These are phyloP conservation scores for Nemania sp. DNA, from an alignment of 2,329 filamentous ascomycete genomes.

Conservation along the genomic window DNA sequence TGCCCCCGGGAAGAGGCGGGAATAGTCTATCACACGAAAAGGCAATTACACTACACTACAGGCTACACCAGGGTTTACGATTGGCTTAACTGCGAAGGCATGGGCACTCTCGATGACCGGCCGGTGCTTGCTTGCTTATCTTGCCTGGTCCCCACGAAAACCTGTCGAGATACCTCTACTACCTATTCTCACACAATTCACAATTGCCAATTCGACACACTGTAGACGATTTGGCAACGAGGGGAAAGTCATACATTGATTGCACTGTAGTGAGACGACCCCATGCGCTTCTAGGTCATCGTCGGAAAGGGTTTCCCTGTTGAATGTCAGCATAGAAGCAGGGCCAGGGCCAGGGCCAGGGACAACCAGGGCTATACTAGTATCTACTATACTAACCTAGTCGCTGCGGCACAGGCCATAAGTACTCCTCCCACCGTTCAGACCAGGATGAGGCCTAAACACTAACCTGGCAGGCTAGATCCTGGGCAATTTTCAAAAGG, in stretches of 20 bases:
- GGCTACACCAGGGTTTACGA: neutral
- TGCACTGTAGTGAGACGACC: slow-evolving; percentile 17
- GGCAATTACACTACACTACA: neutral
- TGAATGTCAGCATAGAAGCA: slow-evolving; percentile 3
- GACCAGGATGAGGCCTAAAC: too few relatives aligned
- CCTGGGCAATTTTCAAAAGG: neutral
- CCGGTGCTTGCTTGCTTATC: too few relatives aligned
- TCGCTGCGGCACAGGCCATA: slow-evolving; percentile 16
- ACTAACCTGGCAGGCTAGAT: too few relatives aligned
- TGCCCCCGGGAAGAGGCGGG: slow-evolving; percentile 8
- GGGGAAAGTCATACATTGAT: too few relatives aligned
- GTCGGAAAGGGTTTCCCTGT: neutral
- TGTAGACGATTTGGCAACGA: too few relatives aligned
- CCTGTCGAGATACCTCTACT: too few relatives aligned
- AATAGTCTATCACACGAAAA: slow-evolving; percentile 6
- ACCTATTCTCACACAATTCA: too few relatives aligned
- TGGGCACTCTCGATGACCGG: neutral
- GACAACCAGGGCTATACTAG: too few relatives aligned
- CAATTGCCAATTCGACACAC: too few relatives aligned
- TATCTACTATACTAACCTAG: too few relatives aligned
- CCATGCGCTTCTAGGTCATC: slow-evolving; percentile 7
- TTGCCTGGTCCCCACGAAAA: too few relatives aligned
- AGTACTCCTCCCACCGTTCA: neutral
- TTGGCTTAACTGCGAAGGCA: slow-evolving; percentile 1
- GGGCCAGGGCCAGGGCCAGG: neutral